Conservation (phyloP, 257 asterid species). For the Leptodermis oblonga region DNA sequence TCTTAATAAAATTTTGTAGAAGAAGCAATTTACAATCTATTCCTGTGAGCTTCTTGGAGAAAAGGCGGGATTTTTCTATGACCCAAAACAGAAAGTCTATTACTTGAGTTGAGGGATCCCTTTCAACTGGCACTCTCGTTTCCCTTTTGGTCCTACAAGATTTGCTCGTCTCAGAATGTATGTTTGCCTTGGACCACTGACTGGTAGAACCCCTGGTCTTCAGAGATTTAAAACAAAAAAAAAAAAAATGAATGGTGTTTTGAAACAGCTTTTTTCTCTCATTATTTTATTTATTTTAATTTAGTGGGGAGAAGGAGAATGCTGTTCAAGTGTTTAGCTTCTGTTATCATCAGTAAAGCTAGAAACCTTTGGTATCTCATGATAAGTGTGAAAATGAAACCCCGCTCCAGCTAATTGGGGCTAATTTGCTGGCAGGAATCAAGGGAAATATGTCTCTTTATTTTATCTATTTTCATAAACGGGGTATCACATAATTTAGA, state of each 20-base stretch:
- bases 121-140: neutral
- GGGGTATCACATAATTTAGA: conserved; percentile 2
- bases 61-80: neutral
- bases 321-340: neutral
- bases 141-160: neutral
- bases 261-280: neutral
- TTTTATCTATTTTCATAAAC: neutral
- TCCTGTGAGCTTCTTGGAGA: neutral
- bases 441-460: neutral
- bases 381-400: neutral
- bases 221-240: neutral
- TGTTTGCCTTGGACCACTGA: neutral
- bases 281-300: neutral
- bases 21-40: neutral
- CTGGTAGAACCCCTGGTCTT: neutral
- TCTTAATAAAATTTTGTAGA: neutral
- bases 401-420: neutral
- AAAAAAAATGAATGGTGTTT: neutral
- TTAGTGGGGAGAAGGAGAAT: neutral
- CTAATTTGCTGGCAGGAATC: conserved; percentile 3
- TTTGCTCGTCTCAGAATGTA: neutral
- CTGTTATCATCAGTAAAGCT: neutral
- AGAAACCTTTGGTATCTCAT: neutral
- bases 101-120: neutral
- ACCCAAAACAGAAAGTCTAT: conserved; percentile 3